phyloP scores from a whole-genome alignment of 2,329 filamentous ascomycete species.

The Plenodomus biglobosus region DNA sequence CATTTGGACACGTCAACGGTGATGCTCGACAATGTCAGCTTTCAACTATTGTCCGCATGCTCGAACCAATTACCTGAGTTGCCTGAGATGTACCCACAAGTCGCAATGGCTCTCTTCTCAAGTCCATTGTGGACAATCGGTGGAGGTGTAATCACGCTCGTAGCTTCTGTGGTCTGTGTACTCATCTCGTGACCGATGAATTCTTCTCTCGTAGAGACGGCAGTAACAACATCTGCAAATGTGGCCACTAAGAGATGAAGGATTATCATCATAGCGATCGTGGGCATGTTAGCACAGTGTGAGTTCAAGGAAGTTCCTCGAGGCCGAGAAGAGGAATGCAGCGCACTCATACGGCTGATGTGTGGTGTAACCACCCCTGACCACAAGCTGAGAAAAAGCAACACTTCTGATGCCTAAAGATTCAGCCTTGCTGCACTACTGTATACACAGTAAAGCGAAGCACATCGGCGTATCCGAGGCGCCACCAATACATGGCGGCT shows the following conservation, averaged over 20 bases:
- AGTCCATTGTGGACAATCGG: background rate
- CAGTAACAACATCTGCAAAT: background rate
- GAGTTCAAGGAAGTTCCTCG: background rate
- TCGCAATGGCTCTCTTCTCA: constrained; percentile 8
- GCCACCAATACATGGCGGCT: constrained; percentile 7
- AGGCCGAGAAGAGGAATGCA: background rate
- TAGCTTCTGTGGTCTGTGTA: background rate
- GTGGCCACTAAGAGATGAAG: background rate
- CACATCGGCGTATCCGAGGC: constrained; percentile 2
- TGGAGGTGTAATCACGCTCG: constrained; percentile 7
- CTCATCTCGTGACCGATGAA: background rate
- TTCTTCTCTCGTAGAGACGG: background rate
- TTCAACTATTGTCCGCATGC: background rate
- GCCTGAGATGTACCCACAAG: constrained; percentile 9
- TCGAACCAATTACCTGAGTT: constrained; percentile 5
- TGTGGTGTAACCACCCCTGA: constrained; percentile 6
- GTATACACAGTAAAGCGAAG: background rate
- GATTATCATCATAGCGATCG: background rate
- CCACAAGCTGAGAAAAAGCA: constrained; percentile 5
- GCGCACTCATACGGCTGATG: background rate
- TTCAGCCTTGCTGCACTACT: constrained; percentile 6
- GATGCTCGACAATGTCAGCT: constrained; percentile 2
- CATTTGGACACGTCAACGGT: constrained; percentile 6
- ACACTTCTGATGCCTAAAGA: background rate
- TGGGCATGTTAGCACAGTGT: background rate